These are phyloP conservation scores for Tricladium varicosporioides DNA, from an alignment of 2,329 filamentous ascomycete genomes.

Conservation along the genomic window DNA sequence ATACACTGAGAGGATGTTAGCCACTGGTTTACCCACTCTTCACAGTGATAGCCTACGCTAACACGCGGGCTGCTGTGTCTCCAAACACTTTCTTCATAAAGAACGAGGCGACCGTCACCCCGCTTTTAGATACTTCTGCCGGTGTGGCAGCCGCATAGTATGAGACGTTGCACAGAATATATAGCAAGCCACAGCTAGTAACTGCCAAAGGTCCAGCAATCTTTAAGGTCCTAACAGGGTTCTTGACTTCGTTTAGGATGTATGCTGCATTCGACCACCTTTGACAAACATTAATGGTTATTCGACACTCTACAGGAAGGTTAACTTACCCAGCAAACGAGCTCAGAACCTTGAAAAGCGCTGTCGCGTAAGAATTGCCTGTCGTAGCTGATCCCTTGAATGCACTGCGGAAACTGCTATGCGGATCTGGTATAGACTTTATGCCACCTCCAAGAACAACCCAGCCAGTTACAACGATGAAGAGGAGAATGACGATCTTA, in stretches of 20 bases:
- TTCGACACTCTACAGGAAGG: no score
- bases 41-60: not conserved
- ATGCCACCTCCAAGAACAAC: no score
- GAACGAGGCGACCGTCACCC: not conserved
- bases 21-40: not conserved
- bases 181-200: slow-evolving; percentile 49
- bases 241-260: slow-evolving; percentile 58
- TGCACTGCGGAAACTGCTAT: no score
- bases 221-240: slow-evolving; percentile 47
- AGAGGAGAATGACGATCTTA: no score
- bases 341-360: slow-evolving; percentile 57
- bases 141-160: slow-evolving; percentile 51
- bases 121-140: not conserved
- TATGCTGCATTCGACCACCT: slow-evolving; percentile 51
- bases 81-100: not conserved
- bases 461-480: no score
- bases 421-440: no score
- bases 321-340: slow-evolving; percentile 46
- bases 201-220: slow-evolving; percentile 49
- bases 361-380: slow-evolving; percentile 38
- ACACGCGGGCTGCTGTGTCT: not conserved
- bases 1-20: no score
- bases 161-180: slow-evolving; percentile 57
- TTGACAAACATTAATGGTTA: no score
- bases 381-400: no score